Conservation (phyloP, 768 basidiomycete species). For the Fomitopsis pulvina region DNA sequence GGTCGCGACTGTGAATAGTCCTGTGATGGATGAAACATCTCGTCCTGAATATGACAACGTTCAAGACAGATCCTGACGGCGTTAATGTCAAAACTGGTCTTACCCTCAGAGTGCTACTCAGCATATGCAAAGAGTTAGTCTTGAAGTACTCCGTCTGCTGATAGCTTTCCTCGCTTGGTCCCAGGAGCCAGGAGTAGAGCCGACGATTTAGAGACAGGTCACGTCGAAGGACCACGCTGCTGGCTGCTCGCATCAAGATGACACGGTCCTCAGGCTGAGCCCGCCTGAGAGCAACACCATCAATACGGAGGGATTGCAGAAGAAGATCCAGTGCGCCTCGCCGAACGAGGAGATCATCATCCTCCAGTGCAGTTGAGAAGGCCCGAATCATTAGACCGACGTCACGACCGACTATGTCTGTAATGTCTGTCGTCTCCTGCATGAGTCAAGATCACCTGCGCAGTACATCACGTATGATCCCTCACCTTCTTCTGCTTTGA, state of each 20-base stretch:
- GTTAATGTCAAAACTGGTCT: constrained; percentile 2
- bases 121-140: constrained; percentile 62
- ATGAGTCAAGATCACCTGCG: constrained; percentile 4
- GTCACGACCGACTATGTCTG: constrained; percentile 72
- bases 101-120: constrained; percentile 67
- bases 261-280: constrained; percentile 67
- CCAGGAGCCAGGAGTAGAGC: constrained; percentile 89
- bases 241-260: constrained; percentile 82
- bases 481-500: constrained; percentile 67
- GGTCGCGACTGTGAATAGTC: constrained; percentile 78
- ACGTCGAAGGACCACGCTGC: constrained; percentile 83
- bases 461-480: not conserved
- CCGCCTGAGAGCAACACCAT: constrained; percentile 63
- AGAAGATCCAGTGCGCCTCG: constrained; percentile 82
- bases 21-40: constrained; percentile 68
- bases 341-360: constrained; percentile 88
- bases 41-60: constrained; percentile 39
- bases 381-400: constrained; percentile 93
- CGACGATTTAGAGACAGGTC: constrained; percentile 92
- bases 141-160: constrained; percentile 67
- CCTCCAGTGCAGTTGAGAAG: constrained; percentile 86
- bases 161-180: constrained; percentile 73
- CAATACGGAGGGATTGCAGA: constrained; percentile 64
- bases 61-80: not conserved
- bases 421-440: constrained; percentile 41